These are phyloP conservation scores for Acanthamoeba sp. DNA, from an alignment of 208 protist species.

Conservation along the genomic window DNA sequence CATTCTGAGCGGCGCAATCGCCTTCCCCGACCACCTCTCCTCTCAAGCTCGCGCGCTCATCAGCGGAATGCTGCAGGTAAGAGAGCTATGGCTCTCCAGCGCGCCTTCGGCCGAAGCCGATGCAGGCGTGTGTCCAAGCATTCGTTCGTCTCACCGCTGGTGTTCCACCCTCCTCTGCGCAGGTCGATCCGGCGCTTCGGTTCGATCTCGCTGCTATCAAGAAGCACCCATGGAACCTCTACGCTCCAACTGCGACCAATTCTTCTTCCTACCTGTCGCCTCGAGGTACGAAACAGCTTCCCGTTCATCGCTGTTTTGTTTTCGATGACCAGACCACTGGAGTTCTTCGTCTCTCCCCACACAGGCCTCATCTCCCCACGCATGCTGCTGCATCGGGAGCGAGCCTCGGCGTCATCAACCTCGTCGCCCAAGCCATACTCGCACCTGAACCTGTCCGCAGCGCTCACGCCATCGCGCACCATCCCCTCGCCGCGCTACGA, in stretches of 20 bases:
- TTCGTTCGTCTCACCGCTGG: too few species aligned
- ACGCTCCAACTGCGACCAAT: not conserved
- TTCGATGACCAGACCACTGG: too few species aligned
- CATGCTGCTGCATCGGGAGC: not conserved
- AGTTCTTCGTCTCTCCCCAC: too few species aligned
- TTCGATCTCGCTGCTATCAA: not conserved
- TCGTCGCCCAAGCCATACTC: not conserved
- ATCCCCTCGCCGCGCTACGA: constrained; percentile 16
- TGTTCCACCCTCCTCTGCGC: too few species aligned
- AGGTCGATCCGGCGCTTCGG: not conserved
- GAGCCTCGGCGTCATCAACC: not conserved
- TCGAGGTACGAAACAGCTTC: not conserved
- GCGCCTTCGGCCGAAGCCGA: too few species aligned
- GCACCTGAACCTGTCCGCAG: not conserved
- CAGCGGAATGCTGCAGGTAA: not conserved
- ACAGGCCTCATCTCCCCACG: not conserved
- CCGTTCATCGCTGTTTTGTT: too few species aligned
- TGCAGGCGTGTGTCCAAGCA: too few species aligned
- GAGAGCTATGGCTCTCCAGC: too few species aligned
- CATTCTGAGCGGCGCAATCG: not conserved
- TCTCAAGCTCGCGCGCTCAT: not conserved
- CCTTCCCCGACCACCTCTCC: constrained; percentile 12
- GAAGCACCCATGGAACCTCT: constrained; percentile 15
- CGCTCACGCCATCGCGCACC: not conserved
- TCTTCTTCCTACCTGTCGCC: not conserved